phyloP scores from a whole-genome alignment of 2,329 filamentous ascomycete genomes.

The Aspergillus ochraceoroseus region DNA sequence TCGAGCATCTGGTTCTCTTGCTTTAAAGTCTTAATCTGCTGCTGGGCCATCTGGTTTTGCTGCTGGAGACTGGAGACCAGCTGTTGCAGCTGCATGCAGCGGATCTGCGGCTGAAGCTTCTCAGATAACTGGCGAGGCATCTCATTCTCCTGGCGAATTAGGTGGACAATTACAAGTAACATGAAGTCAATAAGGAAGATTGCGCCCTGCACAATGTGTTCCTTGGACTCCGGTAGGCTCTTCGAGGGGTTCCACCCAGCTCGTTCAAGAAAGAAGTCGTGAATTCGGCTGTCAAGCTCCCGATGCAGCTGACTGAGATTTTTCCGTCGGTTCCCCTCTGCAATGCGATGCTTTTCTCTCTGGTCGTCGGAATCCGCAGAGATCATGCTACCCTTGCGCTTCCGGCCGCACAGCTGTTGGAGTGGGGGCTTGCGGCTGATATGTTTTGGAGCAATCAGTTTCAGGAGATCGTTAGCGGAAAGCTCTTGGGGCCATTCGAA shows the following conservation, averaged over 20 bases:
- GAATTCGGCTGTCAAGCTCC: conserved; percentile 36
- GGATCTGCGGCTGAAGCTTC: conserved; percentile 37
- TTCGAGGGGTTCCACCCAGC: conserved; percentile 41
- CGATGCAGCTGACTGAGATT: conserved; percentile 40
- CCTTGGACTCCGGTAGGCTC: conserved; percentile 40
- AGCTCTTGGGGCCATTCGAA: conserved; percentile 35
- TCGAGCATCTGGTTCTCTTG: conserved; percentile 35
- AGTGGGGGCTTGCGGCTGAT: conserved; percentile 39
- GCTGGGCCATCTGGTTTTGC: conserved; percentile 34
- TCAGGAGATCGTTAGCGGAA: conserved; percentile 32
- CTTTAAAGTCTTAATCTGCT: conserved; percentile 33
- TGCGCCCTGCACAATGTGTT: conserved; percentile 39
- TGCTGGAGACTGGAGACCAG: conserved; percentile 34
- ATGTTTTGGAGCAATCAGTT: conserved; percentile 34
- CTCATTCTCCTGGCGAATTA: conserved; percentile 36
- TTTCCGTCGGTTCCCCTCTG: conserved; percentile 40
- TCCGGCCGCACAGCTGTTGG: conserved; percentile 39
- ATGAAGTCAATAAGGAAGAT: conserved; percentile 40
- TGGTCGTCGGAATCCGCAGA: conserved; percentile 36
- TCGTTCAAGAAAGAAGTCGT: conserved; percentile 38
- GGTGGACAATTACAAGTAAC: conserved; percentile 34
- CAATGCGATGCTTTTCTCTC: conserved; percentile 40
- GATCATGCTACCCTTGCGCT: conserved; percentile 35
- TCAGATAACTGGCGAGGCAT: conserved; percentile 35
- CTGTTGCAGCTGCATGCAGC: conserved; percentile 40